A percentile compares a stretch with the other conserved stretches of the same genome.
phyloP scores from a whole-genome alignment of 495 filamentous ascomycete species.

The Pseudomonodictys pantanalensis region DNA sequence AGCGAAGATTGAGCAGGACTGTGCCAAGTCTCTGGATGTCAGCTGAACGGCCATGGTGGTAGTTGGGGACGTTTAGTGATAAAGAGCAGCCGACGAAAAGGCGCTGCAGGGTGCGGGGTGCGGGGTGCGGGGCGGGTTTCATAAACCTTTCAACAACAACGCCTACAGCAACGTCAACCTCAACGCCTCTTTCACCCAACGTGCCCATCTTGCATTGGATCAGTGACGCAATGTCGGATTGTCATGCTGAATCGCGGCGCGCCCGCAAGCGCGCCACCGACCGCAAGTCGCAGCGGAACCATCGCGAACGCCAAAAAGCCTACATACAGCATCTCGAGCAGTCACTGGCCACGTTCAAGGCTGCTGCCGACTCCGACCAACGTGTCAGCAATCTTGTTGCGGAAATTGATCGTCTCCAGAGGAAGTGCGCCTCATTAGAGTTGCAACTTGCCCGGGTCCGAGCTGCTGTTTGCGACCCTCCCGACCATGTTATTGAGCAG shows the following conservation, averaged over 20 bases:
- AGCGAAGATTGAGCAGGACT: background rate
- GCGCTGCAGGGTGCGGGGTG: background rate
- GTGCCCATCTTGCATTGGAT: background rate
- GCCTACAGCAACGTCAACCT: background rate
- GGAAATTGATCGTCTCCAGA: background rate
- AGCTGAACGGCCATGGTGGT: background rate
- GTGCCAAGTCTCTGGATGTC: background rate
- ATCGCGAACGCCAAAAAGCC: conserved; percentile 1
- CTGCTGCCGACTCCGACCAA: background rate
- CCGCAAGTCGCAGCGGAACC: background rate
- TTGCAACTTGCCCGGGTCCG: background rate
- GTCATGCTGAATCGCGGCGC: background rate
- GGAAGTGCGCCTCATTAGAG: background rate
- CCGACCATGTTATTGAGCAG: background rate
- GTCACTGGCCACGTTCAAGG: background rate
- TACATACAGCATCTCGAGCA: background rate
- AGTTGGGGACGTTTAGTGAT: background rate
- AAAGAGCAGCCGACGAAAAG: background rate
- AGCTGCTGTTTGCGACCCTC: background rate
- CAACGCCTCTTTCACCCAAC: background rate
- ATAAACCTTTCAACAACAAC: background rate
- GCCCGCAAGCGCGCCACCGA: background rate
- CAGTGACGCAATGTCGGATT: background rate
- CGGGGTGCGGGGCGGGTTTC: background rate
- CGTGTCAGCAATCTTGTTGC: background rate